Base-by-base conservation (phyloP, 257 asterid genomes). In the Haberlea rhodopensis region DNA sequence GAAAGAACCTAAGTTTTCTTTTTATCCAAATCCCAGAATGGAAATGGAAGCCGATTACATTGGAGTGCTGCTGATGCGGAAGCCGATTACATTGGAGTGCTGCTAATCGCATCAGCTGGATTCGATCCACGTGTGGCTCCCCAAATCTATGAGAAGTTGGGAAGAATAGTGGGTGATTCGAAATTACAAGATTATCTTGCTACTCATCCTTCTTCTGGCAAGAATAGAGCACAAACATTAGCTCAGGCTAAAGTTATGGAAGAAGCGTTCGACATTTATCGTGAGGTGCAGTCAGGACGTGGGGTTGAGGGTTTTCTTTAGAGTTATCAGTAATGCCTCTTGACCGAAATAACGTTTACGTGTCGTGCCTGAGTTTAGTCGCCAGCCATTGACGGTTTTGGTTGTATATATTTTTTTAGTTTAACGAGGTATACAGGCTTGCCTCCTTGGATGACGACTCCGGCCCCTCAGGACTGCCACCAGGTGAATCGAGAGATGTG, bases 21-120 rank as follows among this genome's bases (percentile, higher is more conserved):
- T 60, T 13, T 15, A 5, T 43, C 51, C 20, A 29, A 25, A 37
- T 59, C 63, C 29, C 67, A 91, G 96, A 88, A 91, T 91, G 96
- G 96, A 91, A 84, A 86, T 91, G 87, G 98, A 88, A 71, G 98
- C 96, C 49, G 98, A 91, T 74, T 85, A 91, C 76, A 86, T 91
- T 0, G 96, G 98, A 20, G 21, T 91, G 45, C 84, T 91, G 10
- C 62, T 88, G 24, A 46, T n/a, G n/a, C n/a, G n/a, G n/a, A n/a
- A n/a, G n/a, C n/a, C n/a, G n/a, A n/a, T n/a, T n/a, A n/a, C n/a
- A n/a, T n/a, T n/a, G n/a, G n/a, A n/a, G n/a, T n/a, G n/a, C n/a
- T n/a, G n/a, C n/a, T n/a, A n/a, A n/a, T 85, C 29, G 96, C 98
- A 16, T 88, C 98, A 2, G 91, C 96, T 20, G 95, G 96, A 0